Conservation (phyloP, 2,329 filamentous ascomycete species). For the Fragosphaeria purpurea region DNA sequence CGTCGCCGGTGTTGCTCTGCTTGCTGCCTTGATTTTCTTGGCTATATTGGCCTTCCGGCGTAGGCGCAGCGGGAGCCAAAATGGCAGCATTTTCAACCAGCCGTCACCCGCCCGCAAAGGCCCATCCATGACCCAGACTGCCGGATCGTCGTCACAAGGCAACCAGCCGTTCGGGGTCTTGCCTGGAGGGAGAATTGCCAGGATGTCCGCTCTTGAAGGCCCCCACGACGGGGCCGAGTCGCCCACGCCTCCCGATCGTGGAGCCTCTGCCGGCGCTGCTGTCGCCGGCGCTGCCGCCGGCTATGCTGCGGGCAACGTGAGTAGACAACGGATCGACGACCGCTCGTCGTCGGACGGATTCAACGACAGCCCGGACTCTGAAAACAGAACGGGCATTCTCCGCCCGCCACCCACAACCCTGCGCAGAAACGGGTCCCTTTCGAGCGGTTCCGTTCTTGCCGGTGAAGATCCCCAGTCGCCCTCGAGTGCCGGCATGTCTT, state of each 20-base stretch:
- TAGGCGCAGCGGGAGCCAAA: constrained; percentile 45
- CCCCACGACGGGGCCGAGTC: constrained; percentile 47
- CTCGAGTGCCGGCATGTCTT: constrained; percentile 64
- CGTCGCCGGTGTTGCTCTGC: constrained; percentile 56
- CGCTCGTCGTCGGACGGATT: constrained; percentile 65
- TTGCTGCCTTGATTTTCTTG: constrained; percentile 61
- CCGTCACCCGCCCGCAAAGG: constrained; percentile 61
- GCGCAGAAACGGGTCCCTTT: constrained; percentile 79
- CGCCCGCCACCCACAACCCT: constrained; percentile 47
- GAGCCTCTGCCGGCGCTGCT: constrained; percentile 31
- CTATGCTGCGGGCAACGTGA: constrained; percentile 33
- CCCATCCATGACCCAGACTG: constrained; percentile 29
- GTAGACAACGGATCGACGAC: constrained; percentile 38
- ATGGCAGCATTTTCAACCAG: constrained; percentile 77
- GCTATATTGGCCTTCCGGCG: constrained; percentile 47
- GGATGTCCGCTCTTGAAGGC: constrained; percentile 89
- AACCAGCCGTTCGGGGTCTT: constrained; percentile 53
- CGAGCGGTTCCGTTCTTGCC: constrained; percentile 69
- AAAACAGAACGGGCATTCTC: constrained; percentile 44
- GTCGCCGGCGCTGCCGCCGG: constrained; percentile 37
- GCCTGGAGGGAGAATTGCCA: constrained; percentile 79
- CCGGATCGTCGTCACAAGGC: constrained; percentile 2
- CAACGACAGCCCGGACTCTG: constrained; percentile 61
- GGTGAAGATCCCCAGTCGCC: constrained; percentile 65
- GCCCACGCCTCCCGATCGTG: constrained; percentile 39